A percentile compares a stretch with the other conserved stretches of the same genome.
These are phyloP conservation scores for Saturnispora galanensis DNA, from an alignment of 805 yeast species.

Conservation along the genomic window DNA sequence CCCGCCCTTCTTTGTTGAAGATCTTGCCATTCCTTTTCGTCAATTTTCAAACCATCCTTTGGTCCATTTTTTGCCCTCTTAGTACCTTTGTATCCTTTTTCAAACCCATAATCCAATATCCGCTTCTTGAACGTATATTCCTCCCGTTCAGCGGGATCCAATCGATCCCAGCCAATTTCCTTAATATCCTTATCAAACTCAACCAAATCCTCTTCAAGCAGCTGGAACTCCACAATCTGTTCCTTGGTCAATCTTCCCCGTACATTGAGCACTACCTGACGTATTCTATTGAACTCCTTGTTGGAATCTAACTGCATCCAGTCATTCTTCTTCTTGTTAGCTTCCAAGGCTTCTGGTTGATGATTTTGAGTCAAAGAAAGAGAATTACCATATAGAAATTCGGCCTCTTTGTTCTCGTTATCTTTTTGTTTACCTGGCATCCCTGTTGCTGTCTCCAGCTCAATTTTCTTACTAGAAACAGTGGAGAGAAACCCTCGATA, in stretches of 20 bases:
- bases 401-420: neutral
- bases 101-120: conserved; percentile 34
- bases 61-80: neutral
- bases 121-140: conserved; percentile 44
- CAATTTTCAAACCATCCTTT: conserved; percentile 8
- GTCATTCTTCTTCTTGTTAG: neutral
- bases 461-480: neutral
- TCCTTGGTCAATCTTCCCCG: conserved; percentile 37
- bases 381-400: conserved; percentile 2
- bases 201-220: conserved; percentile 37
- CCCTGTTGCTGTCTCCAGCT: too few species aligned
- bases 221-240: conserved; percentile 35
- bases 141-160: conserved; percentile 39
- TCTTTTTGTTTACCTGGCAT: too few species aligned
- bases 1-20: conserved; percentile 39
- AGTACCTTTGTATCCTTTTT: conserved; percentile 18
- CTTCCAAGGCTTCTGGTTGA: too few species aligned
- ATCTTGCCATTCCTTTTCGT: conserved; percentile 38
- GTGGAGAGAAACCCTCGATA: neutral
- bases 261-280: conserved; percentile 27
- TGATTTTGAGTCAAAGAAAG: neutral
- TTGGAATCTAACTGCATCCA: conserved; percentile 7
- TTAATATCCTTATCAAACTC: conserved; percentile 41
- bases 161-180: conserved; percentile 43
- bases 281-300: conserved; percentile 23